Percentiles rank a stretch among this genome's conserved stretches.
These are phyloP conservation scores for Ganoderma meredithae DNA, from an alignment of 1,284 basidiomycete species.

Conservation along the genomic window DNA sequence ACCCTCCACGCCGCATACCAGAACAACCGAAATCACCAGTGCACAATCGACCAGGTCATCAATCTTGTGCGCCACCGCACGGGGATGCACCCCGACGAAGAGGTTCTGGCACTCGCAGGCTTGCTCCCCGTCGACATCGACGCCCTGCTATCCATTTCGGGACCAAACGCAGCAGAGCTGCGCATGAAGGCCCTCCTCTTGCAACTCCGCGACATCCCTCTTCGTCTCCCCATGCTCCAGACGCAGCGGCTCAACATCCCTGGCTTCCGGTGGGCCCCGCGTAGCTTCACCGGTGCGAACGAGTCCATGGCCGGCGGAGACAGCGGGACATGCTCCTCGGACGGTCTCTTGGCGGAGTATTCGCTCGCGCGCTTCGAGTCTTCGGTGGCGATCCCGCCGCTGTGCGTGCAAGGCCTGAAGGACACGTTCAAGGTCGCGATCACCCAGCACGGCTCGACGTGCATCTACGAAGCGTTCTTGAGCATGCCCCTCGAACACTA, in stretches of 20 bases:
- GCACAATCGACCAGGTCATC: conserved; percentile 8
- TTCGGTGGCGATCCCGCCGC: conserved; percentile 2
- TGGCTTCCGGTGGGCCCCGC: conserved; percentile 10
- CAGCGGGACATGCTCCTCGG: neutral
- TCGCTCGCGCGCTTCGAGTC: conserved; percentile 6
- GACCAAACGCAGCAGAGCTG: neutral
- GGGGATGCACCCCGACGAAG: conserved; percentile 14
- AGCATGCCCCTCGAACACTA: conserved; percentile 8
- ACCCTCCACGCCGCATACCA: neutral
- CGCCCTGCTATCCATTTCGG: neutral
- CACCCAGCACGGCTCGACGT: conserved; percentile 7
- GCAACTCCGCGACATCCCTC: neutral
- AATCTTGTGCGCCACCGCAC: conserved; percentile 7
- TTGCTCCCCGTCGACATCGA: conserved; percentile 9
- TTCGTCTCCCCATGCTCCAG: neutral
- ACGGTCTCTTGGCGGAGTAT: conserved; percentile 5
- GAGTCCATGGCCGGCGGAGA: neutral
- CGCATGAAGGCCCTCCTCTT: conserved; percentile 4
- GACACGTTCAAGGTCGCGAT: conserved; percentile 10
- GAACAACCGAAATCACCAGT: neutral
- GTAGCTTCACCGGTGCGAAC: neutral
- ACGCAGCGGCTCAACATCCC: conserved; percentile 5
- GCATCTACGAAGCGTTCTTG: conserved; percentile 7
- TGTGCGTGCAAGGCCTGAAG: conserved; percentile 7
- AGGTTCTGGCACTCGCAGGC: conserved; percentile 13